Evolutionary conservation across 192 early-diverging fungal genomes (phyloP).

Genomic region (Coemansia sp.): DNA sequence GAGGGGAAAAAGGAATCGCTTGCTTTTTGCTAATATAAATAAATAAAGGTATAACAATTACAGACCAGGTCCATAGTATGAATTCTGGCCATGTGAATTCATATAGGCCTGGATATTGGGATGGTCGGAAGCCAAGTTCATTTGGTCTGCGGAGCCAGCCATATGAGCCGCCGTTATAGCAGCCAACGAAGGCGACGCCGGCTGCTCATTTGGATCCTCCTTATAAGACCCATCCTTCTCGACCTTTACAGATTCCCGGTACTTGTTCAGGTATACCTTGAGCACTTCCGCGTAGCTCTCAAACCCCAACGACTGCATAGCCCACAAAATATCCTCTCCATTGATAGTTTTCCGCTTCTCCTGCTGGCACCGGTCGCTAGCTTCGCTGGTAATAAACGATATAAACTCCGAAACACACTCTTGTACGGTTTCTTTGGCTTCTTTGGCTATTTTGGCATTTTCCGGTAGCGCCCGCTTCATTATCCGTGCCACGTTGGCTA

Average conservation of each 20-base stretch:
- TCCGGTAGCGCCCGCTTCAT: slow-evolving; percentile 97
- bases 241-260: slow-evolving; percentile 65
- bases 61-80: slow-evolving; percentile 33
- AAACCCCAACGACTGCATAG: slow-evolving; percentile 96
- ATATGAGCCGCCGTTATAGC: slow-evolving; percentile 19
- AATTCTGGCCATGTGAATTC: slow-evolving; percentile 37
- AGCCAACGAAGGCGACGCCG: slow-evolving; percentile 16
- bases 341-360: slow-evolving; percentile 98
- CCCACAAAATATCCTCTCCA: slow-evolving; percentile 98
- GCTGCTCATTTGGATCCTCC: slow-evolving; percentile 18
- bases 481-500: slow-evolving; percentile 93
- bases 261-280: slow-evolving; percentile 85
- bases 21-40: too few species aligned
- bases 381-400: slow-evolving; percentile 97
- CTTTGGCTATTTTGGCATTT: slow-evolving; percentile 97
- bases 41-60: too few species aligned
- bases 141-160: slow-evolving; percentile 21
- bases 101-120: slow-evolving; percentile 46
- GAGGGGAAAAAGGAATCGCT: too few species aligned
- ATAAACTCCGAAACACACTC: slow-evolving; percentile 99
- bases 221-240: slow-evolving; percentile 42
- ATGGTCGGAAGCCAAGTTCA: slow-evolving; percentile 26
- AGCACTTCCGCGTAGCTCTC: slow-evolving; percentile 92
- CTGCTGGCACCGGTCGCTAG: slow-evolving; percentile 87
- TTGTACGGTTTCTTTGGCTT: slow-evolving; percentile 94